Percentiles rank a stretch among this genome's conserved stretches.
Conservation (phyloP, 1,139 yeast species). For the Geotrichum fermentans region DNA sequence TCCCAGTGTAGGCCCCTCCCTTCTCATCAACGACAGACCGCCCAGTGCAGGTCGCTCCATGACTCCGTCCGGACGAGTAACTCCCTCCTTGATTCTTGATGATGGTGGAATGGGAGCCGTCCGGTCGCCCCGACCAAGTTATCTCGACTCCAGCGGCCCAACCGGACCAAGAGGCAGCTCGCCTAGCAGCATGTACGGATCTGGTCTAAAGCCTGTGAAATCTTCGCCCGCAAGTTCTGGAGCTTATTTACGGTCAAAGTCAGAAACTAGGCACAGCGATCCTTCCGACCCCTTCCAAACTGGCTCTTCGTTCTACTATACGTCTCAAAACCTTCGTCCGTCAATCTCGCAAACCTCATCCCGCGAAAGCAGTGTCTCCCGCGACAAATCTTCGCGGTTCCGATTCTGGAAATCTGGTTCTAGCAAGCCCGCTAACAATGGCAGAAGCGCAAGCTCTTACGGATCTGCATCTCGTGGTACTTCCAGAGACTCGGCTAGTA, state of each 20-base stretch:
- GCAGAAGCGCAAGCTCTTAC: background rate
- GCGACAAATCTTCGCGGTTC: constrained; percentile 2
- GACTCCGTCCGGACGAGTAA: background rate
- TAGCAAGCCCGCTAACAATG: background rate
- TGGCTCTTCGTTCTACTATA: constrained; percentile 1
- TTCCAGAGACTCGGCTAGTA: background rate
- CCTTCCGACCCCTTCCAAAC: constrained; percentile 3
- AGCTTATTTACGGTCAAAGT: constrained; percentile 1
- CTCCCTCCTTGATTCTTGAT: constrained; percentile 11
- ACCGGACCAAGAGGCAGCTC: background rate
- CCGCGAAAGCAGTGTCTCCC: background rate
- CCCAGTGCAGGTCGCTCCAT: too few species aligned
- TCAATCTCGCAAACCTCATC: constrained; percentile 10
- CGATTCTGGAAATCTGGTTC: constrained; percentile 5
- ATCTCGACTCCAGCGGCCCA: background rate
- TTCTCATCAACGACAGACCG: constrained; percentile 4
- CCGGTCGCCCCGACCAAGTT: background rate
- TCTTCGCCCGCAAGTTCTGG: constrained; percentile 6
- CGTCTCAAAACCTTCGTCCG: constrained; percentile 8
- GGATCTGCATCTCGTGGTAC: background rate
- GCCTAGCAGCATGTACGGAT: background rate
- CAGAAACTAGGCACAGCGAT: constrained; percentile 6
- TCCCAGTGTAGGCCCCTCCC: constrained; percentile 11
- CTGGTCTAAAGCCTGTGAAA: constrained; percentile 5
- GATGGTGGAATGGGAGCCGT: background rate